Evolutionary conservation across 495 filamentous ascomycete species (phyloP).

Genomic region (Lasiosphaeria miniovina): DNA sequence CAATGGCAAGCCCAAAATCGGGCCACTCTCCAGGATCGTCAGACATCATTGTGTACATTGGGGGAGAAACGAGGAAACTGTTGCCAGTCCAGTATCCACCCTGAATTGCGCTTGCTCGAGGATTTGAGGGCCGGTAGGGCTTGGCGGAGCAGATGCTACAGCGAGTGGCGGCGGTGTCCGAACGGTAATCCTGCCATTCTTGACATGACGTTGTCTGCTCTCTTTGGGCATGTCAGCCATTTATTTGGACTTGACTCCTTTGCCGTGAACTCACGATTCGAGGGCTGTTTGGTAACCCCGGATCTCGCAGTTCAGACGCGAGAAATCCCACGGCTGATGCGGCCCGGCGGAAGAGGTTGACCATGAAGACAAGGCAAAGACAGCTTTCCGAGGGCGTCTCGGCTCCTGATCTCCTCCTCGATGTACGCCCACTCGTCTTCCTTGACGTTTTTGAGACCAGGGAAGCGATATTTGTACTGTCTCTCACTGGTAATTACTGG

Average conservation of each 20-base stretch:
- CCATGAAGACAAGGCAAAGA: constrained; percentile 7
- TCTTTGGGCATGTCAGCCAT: neutral
- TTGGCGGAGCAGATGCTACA: no score
- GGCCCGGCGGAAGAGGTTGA: constrained; percentile 1
- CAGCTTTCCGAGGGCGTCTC: neutral
- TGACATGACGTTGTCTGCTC: neutral
- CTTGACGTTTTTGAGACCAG: constrained; percentile 6
- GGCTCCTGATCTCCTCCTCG: constrained; percentile 1
- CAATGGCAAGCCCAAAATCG: no score
- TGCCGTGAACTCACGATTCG: neutral
- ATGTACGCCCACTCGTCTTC: constrained; percentile 6
- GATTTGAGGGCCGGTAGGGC: no score
- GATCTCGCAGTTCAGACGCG: neutral
- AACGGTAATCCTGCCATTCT: constrained; percentile 3
- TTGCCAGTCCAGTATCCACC: no score
- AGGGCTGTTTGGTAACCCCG: neutral
- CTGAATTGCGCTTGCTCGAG: no score
- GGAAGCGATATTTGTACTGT: constrained; percentile 9
- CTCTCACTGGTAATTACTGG: neutral
- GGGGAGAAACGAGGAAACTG: no score
- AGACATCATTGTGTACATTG: no score
- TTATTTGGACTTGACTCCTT: no score
- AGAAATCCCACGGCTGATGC: neutral
- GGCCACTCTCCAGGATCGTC: no score
- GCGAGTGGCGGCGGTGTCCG: constrained; percentile 2